These are phyloP conservation scores for Chloranthus sessilifolius DNA, from an alignment of 164 flowering plant species.

Conservation along the genomic window DNA sequence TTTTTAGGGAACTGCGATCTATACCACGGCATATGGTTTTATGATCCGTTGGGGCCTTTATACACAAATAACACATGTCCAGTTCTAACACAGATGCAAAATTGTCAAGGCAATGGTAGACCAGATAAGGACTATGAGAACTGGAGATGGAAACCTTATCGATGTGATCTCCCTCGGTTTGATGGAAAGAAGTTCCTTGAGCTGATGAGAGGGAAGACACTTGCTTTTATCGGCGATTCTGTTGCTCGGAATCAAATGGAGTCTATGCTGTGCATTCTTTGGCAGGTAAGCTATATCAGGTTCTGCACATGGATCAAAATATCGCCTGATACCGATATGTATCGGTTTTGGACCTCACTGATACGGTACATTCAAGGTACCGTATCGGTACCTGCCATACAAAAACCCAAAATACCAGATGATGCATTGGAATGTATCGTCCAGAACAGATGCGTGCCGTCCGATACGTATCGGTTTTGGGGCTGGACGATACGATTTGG, in stretches of 20 bases:
- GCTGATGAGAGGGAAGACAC: slow-evolving; percentile 87
- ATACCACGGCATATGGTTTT: slow-evolving; percentile 71
- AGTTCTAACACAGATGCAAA: slow-evolving; percentile 86
- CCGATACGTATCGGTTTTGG: no score
- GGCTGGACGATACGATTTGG: no score
- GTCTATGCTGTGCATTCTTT: slow-evolving; percentile 81
- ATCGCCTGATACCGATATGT: no score
- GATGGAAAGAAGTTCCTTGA: slow-evolving; percentile 75
- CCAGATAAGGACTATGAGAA: slow-evolving; percentile 90
- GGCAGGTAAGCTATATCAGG: slow-evolving; percentile 83
- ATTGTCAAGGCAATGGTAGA: slow-evolving; percentile 95
- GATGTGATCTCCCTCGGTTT: slow-evolving; percentile 85
- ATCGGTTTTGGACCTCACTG: no score
- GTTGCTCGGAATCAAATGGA: slow-evolving; percentile 99
- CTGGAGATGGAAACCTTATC: slow-evolving; percentile 90
- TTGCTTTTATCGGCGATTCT: slow-evolving; percentile 93
- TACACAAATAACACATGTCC: slow-evolving; percentile 90
- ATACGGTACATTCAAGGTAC: no score
- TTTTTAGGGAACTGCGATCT: slow-evolving; percentile 63
- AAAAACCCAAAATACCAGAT: no score
- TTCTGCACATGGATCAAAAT: no score
- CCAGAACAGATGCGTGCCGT: no score
- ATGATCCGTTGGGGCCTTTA: slow-evolving; percentile 64
- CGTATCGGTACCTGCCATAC: no score
- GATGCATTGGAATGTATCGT: no score